Conservation (phyloP, 495 filamentous ascomycete genomes). For the Penicillium riverlandense region DNA sequence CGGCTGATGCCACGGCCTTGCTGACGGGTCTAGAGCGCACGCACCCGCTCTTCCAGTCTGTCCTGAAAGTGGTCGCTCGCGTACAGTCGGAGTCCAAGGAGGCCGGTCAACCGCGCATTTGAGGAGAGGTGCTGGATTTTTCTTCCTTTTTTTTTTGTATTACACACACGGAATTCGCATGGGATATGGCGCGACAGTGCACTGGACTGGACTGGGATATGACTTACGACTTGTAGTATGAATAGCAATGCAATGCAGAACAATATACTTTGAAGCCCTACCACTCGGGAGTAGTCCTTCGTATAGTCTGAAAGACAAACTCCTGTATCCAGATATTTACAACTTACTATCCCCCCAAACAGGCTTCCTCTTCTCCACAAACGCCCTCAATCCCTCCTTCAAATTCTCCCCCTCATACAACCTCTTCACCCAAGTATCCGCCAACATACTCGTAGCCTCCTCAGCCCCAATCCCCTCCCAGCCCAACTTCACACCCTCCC, state of each 20-base stretch:
- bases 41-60: constrained; percentile 65
- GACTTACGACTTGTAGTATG: constrained; percentile 10
- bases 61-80: constrained; percentile 67
- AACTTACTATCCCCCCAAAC: constrained; percentile 74
- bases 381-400: constrained; percentile 69
- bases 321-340: constrained; percentile 19
- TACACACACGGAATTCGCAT: constrained; percentile 12
- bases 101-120: constrained; percentile 23
- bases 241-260: constrained; percentile 2
- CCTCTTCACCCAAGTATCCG: constrained; percentile 49
- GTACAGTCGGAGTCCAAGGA: constrained; percentile 56
- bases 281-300: too few relatives aligned
- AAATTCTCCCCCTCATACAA: constrained; percentile 72
- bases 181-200: constrained; percentile 28
- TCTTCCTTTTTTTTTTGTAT: background rate
- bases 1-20: constrained; percentile 61
- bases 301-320: background rate
- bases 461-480: constrained; percentile 66
- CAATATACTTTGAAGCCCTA: too few relatives aligned
- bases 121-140: constrained; percentile 4
- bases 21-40: constrained; percentile 66
- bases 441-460: constrained; percentile 52
- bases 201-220: constrained; percentile 7
- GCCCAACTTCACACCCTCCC: constrained; percentile 61
- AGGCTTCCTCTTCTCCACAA: constrained; percentile 75